Percentiles rank a stretch among this genome's conserved stretches.
These are phyloP conservation scores for Musa beccarii DNA, from an alignment of 176 grass and related monocot genomes.

Conservation along the genomic window DNA sequence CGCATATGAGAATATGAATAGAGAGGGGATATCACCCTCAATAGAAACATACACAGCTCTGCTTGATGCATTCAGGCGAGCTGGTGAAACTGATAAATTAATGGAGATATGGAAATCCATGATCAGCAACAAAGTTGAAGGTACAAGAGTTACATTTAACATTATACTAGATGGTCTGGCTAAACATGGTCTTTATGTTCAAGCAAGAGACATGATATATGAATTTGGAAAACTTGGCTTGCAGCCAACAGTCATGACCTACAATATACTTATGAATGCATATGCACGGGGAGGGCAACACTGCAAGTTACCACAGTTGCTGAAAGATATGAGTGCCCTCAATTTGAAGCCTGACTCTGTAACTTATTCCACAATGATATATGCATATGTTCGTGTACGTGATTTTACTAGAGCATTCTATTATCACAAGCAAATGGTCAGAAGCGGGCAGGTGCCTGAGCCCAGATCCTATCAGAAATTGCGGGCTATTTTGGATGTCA, in stretches of 20 bases:
- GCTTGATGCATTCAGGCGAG: slow-evolving; percentile 61
- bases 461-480: slow-evolving; percentile 61
- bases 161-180: slow-evolving; percentile 83
- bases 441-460: slow-evolving; percentile 59
- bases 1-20: slow-evolving; percentile 64
- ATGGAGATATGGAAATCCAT: slow-evolving; percentile 81
- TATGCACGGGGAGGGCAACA: slow-evolving; percentile 86
- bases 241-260: slow-evolving; percentile 62
- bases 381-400: slow-evolving; percentile 59
- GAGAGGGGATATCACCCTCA: slow-evolving; percentile 57
- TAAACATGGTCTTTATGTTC: slow-evolving; percentile 75
- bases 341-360: slow-evolving; percentile 74
- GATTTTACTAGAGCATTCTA: slow-evolving; percentile 77
- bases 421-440: slow-evolving; percentile 92
- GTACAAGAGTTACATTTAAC: slow-evolving; percentile 54
- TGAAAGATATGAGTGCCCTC: slow-evolving; percentile 68
- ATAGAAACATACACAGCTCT: slow-evolving; percentile 66
- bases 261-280: slow-evolving; percentile 94
- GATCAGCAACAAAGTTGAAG: slow-evolving; percentile 49
- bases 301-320: slow-evolving; percentile 68
- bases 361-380: slow-evolving; percentile 80
- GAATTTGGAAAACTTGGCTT: slow-evolving; percentile 73
- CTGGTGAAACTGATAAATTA: slow-evolving; percentile 48
- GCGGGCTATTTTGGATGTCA: slow-evolving; percentile 54
- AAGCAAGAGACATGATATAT: slow-evolving; percentile 62